These are phyloP conservation scores for Wickerhamiella infanticola DNA, from an alignment of 1,139 yeast species.

Conservation along the genomic window DNA sequence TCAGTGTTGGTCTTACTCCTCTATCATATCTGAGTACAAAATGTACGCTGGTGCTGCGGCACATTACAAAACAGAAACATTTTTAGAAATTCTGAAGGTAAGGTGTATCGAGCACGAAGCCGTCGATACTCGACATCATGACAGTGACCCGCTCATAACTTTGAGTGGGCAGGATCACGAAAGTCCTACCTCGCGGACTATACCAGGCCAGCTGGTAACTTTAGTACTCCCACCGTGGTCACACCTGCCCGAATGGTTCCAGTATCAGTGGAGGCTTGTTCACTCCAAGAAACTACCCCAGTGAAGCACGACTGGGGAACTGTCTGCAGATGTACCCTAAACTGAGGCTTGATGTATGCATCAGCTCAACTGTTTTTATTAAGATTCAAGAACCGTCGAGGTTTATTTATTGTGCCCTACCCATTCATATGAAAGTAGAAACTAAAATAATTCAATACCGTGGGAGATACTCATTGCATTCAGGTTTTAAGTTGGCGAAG, in stretches of 20 bases:
- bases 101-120: not conserved
- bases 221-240: not conserved
- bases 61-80: constrained; percentile 69
- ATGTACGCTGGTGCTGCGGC: constrained; percentile 58
- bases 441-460: no score
- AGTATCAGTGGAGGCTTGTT: not conserved
- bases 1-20: constrained; percentile 79
- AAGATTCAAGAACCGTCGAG: no score
- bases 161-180: not conserved
- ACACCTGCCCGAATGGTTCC: not conserved
- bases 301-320: no score
- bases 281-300: not conserved
- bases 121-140: not conserved
- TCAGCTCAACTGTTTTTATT: no score
- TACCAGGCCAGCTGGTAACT: not conserved
- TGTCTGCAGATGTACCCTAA: no score
- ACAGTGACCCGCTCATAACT: not conserved
- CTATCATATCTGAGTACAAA: constrained; percentile 73
- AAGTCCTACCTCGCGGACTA: not conserved
- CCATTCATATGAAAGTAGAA: no score
- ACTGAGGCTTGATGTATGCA: no score
- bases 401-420: no score
- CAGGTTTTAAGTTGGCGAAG: no score
- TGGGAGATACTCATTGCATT: no score
- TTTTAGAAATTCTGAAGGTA: constrained; percentile 49